Conservation (phyloP, 805 yeast species). For the Metschnikowia amazonensis region DNA sequence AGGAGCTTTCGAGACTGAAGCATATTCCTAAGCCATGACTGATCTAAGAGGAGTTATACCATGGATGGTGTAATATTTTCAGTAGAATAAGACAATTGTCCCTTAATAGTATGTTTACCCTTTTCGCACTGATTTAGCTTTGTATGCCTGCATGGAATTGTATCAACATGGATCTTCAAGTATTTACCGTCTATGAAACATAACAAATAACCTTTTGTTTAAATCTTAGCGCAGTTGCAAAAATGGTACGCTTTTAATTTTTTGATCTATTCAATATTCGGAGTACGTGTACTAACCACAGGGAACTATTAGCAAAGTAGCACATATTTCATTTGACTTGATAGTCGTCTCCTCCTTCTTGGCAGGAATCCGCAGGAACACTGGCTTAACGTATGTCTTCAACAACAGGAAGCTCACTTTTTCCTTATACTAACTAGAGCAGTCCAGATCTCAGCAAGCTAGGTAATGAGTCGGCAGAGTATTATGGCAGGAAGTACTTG, state of each 20-base stretch:
- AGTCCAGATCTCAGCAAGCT: conserved; percentile 48
- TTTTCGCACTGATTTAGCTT: background rate
- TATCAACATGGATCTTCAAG: background rate
- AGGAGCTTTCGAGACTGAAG: background rate
- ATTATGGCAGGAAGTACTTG: conserved; percentile 62
- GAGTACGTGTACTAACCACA: conserved; percentile 10
- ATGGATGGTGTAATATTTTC: background rate
- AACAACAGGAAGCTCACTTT: too few species aligned
- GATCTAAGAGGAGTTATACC: background rate
- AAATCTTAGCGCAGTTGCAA: background rate
- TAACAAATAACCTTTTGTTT: background rate
- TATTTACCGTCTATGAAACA: background rate
- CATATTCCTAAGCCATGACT: too few species aligned
- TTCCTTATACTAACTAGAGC: background rate
- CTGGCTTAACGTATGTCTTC: conserved; percentile 50
- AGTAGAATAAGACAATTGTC: background rate
- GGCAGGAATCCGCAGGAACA: conserved; percentile 57
- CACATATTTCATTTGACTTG: conserved; percentile 58
- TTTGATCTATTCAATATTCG: background rate
- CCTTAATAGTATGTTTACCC: background rate
- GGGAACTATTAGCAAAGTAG: conserved; percentile 34
- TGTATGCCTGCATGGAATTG: background rate
- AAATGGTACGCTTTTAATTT: background rate
- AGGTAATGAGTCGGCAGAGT: conserved; percentile 42
- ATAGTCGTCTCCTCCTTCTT: conserved; percentile 53